phyloP scores from a whole-genome alignment of 768 basidiomycete genomes.

The Flagelloscypha sp. region DNA sequence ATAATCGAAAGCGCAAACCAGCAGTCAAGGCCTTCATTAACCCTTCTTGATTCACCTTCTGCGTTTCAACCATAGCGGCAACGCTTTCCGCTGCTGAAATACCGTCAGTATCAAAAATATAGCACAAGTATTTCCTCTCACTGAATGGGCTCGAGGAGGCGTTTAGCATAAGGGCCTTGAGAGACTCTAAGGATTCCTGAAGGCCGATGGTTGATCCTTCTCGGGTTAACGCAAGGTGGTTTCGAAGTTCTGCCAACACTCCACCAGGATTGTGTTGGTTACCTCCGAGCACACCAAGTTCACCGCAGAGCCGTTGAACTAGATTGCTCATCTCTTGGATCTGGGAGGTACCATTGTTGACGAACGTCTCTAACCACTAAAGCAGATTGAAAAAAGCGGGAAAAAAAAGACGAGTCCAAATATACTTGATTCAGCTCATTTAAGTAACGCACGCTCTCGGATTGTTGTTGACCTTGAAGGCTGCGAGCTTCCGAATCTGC shows the following conservation, averaged over 20 bases:
- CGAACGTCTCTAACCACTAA: constrained; percentile 83
- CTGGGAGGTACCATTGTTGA: constrained; percentile 67
- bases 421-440: constrained; percentile 67
- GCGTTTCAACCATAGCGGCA: constrained; percentile 55
- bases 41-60: constrained; percentile 64
- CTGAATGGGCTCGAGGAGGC: constrained; percentile 13
- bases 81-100: constrained; percentile 49
- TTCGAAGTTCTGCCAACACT: constrained; percentile 29
- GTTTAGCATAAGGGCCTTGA: constrained; percentile 23
- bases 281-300: constrained; percentile 32
- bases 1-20: constrained; percentile 30
- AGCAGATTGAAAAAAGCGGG: constrained; percentile 8
- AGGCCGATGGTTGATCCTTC: constrained; percentile 29
- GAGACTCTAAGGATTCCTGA: constrained; percentile 31
- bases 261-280: neutral
- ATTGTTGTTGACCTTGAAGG: constrained; percentile 53
- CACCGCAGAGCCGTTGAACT: constrained; percentile 51
- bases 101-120: constrained; percentile 3
- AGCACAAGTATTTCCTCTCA: constrained; percentile 7
- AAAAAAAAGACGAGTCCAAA: neutral
- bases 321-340: constrained; percentile 53
- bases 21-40: constrained; percentile 58
- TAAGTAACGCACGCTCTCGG: constrained; percentile 69
- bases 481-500: constrained; percentile 39
- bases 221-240: constrained; percentile 24